Evolutionary conservation across 345 rosid genomes (phyloP).

Genomic region (Zanthoxylum bungeanum): DNA sequence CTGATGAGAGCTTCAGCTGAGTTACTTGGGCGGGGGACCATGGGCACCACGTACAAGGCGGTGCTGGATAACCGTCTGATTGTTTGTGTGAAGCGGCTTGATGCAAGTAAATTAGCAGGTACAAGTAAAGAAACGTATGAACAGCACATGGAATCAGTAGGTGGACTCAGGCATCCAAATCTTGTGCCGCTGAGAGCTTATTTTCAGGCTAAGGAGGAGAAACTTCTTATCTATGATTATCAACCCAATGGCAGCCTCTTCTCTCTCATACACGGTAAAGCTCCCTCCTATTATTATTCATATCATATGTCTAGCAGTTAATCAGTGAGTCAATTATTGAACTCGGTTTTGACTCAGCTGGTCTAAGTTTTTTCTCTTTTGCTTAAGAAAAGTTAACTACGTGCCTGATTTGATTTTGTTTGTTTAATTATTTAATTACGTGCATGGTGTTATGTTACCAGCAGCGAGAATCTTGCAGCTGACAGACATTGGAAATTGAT

Average conservation of each 20-base stretch:
- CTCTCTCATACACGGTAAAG: conserved; percentile 79
- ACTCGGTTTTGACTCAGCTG: conserved; percentile 13
- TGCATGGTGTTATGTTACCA: too few species aligned
- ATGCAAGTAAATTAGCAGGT: conserved; percentile 54
- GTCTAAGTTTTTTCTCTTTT: too few species aligned
- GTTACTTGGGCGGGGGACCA: conserved; percentile 76
- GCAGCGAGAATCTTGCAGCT: conserved; percentile 28
- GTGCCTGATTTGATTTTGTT: too few species aligned
- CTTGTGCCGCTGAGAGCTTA: conserved; percentile 84
- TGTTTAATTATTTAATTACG: too few species aligned
- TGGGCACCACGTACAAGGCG: conserved; percentile 86
- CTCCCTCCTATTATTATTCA: background rate
- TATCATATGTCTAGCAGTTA: background rate
- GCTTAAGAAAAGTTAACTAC: background rate
- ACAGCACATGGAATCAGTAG: conserved; percentile 94
- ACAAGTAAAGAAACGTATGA: conserved; percentile 58
- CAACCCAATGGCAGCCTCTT: conserved; percentile 91
- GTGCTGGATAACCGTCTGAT: conserved; percentile 75
- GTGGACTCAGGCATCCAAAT: conserved; percentile 88
- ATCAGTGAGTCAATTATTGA: background rate
- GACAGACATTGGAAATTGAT: conserved; percentile 25
- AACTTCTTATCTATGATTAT: conserved; percentile 79
- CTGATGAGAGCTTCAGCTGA: conserved; percentile 94
- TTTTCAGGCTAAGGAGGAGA: conserved; percentile 80
- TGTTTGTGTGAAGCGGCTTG: conserved; percentile 79